Conservation (phyloP, 805 yeast genomes). For the Barnettozyma californica region DNA sequence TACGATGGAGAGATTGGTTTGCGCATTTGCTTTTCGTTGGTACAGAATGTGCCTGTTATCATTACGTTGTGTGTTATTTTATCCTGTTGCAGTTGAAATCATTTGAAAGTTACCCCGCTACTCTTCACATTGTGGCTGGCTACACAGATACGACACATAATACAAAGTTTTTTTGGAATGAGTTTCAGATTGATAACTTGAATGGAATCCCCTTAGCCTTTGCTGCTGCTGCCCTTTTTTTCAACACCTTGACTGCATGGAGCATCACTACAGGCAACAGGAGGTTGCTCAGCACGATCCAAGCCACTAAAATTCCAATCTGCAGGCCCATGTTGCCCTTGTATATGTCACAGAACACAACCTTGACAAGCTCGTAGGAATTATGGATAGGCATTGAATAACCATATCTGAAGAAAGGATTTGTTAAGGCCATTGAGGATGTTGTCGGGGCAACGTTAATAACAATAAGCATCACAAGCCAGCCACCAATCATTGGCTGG, state of each 20-base stretch:
- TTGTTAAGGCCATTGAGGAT: slow-evolving; percentile 52
- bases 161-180: too few relatives aligned
- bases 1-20: too few relatives aligned
- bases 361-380: slow-evolving; percentile 53
- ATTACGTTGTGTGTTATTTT: too few relatives aligned
- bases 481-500: slow-evolving; percentile 67
- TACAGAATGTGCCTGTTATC: too few relatives aligned
- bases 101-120: too few relatives aligned
- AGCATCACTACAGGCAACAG: slow-evolving; percentile 40
- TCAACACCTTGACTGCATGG: slow-evolving; percentile 10
- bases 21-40: too few relatives aligned
- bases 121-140: too few relatives aligned
- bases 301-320: slow-evolving; percentile 51
- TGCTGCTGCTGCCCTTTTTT: slow-evolving; percentile 1
- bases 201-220: slow-evolving; percentile 1
- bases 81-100: too few relatives aligned
- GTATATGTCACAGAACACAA: slow-evolving; percentile 50
- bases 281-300: slow-evolving; percentile 46
- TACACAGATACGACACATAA: too few relatives aligned
- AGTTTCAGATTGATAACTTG: neutral
- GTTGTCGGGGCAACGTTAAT: slow-evolving; percentile 61
- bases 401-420: slow-evolving; percentile 55
- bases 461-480: slow-evolving; percentile 65
- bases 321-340: slow-evolving; percentile 55
- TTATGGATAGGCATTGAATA: slow-evolving; percentile 68